Percentiles rank a stretch among this genome's conserved stretches.
phyloP scores from a whole-genome alignment of 768 basidiomycete species.

The Lactarius tabidus region DNA sequence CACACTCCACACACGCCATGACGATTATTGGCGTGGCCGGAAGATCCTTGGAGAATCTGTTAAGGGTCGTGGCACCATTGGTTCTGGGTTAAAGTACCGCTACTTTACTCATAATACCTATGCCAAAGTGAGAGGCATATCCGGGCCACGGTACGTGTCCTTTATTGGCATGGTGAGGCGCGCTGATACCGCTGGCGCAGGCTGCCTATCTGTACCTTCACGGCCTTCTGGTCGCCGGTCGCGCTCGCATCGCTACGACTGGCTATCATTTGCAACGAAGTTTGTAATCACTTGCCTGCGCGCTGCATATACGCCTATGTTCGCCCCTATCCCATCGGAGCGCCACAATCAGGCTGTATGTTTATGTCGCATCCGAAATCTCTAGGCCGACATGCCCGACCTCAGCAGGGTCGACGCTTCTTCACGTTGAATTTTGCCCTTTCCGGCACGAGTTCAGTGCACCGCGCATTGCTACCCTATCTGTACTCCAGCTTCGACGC shows the following conservation, averaged over 20 bases:
- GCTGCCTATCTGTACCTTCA: background rate
- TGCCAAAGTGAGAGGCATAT: background rate
- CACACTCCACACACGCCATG: background rate
- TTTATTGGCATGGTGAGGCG: background rate
- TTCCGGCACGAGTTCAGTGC: background rate
- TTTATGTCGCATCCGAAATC: background rate
- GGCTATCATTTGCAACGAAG: background rate
- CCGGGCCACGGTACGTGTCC: background rate
- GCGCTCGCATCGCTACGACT: background rate
- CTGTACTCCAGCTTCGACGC: background rate
- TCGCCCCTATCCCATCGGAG: background rate
- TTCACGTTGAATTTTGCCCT: background rate
- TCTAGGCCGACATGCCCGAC: background rate
- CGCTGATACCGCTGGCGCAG: no score
- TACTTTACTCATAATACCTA: background rate
- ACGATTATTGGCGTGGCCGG: background rate
- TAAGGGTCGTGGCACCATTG: background rate
- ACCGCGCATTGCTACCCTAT: background rate
- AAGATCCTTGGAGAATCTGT: background rate
- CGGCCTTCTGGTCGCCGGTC: background rate
- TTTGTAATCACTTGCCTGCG: background rate
- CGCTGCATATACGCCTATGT: background rate
- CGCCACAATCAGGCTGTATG: background rate
- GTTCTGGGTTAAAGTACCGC: background rate
- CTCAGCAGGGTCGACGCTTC: background rate